Percentiles rank a stretch among this genome's conserved stretches.
Conservation (phyloP, 2,329 filamentous ascomycete species). For the Fusarium temperatum region DNA sequence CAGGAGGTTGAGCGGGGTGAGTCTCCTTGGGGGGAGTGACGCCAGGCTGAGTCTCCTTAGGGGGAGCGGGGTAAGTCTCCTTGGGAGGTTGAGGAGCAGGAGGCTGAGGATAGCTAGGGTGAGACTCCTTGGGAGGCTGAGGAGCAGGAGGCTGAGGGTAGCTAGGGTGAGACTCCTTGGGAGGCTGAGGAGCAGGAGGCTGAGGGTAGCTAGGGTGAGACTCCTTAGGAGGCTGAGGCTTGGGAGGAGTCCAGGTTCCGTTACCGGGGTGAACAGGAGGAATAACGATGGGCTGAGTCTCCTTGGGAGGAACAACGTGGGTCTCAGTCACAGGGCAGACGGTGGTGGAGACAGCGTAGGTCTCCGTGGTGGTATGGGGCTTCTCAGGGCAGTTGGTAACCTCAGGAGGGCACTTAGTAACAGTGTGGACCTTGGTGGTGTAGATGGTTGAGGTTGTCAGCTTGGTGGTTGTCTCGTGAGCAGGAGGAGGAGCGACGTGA, state of each 20-base stretch:
- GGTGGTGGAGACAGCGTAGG: conserved; percentile 27
- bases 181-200: conserved; percentile 7
- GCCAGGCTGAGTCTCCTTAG: neutral
- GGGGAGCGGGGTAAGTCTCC: neutral
- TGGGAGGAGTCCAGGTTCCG: conserved; percentile 18
- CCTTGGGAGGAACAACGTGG: conserved; percentile 2
- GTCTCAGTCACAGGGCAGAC: conserved; percentile 33
- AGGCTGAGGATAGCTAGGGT: neutral
- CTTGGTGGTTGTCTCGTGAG: conserved; percentile 18
- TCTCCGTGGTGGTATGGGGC: conserved; percentile 27
- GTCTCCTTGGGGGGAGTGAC: neutral
- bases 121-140: conserved; percentile 13
- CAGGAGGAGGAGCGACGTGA: neutral
- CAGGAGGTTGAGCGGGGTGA: neutral
- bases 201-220: neutral
- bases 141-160: neutral
- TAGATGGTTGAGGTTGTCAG: conserved; percentile 24
- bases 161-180: conserved; percentile 2
- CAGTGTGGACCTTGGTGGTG: conserved; percentile 32
- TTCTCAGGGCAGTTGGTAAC: conserved; percentile 27
- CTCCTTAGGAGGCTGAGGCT: conserved; percentile 12
- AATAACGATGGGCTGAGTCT: neutral
- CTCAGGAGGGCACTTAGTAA: conserved; percentile 28
- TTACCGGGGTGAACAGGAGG: conserved; percentile 19
- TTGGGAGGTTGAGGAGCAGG: neutral